Evolutionary conservation across 352 stramenopile species (phyloP).

Genomic region (Thraustochytrium sp.): DNA sequence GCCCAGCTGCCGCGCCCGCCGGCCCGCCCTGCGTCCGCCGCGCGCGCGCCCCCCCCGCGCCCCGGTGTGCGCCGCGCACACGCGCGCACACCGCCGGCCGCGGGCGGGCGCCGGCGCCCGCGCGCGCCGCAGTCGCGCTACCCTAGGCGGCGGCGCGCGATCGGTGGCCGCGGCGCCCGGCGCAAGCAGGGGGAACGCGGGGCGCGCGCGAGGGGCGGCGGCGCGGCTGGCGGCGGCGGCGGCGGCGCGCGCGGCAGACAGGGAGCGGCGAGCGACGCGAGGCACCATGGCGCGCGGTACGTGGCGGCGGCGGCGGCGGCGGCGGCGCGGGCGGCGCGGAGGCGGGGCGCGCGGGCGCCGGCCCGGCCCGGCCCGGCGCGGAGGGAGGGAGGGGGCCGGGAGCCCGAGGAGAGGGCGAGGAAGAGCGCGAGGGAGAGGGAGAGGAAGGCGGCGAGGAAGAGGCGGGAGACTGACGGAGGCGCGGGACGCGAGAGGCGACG

Average conservation of each 20-base stretch:
- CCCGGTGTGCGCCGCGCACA: too few species aligned
- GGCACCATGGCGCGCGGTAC: constrained; percentile 9
- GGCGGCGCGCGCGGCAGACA: neutral
- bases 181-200: neutral
- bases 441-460: too few species aligned
- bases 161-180: neutral
- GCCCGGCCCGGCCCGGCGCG: neutral
- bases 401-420: neutral
- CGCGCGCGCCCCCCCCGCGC: too few species aligned
- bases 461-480: too few species aligned
- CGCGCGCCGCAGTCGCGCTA: neutral
- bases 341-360: too few species aligned
- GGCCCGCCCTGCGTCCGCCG: neutral
- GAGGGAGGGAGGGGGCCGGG: neutral
- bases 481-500: too few species aligned
- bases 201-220: neutral
- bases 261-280: neutral
- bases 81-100: neutral
- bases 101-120: neutral
- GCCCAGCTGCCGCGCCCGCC: neutral
- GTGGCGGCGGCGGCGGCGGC: neutral
- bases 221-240: neutral
- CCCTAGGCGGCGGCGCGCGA: neutral
- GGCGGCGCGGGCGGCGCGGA: neutral
- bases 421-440: too few species aligned